A percentile compares a stretch with the other conserved stretches of the same genome.
Conservation (phyloP, 78 protist species). For the Guillardia theta region DNA sequence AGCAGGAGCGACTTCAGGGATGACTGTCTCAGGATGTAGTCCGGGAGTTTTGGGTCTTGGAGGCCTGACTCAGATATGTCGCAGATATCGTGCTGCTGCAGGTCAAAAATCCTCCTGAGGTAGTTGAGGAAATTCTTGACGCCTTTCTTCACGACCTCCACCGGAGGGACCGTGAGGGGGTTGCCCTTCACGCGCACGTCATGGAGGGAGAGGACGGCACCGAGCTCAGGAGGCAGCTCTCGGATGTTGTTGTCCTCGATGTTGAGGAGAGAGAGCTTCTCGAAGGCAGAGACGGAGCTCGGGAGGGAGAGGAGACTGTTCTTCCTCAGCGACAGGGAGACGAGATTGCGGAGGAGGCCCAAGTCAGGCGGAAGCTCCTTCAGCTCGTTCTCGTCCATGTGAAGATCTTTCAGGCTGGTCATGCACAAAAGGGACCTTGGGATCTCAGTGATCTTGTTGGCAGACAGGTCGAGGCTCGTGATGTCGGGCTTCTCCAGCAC, state of each 20-base stretch:
- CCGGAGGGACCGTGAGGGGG: background rate
- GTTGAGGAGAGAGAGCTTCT: background rate
- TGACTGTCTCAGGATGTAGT: background rate
- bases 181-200: background rate
- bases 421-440: background rate
- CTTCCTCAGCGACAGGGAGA: background rate
- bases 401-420: background rate
- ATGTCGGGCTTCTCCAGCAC: background rate
- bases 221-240: conserved; percentile 45
- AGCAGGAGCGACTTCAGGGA: background rate
- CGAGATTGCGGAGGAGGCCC: background rate
- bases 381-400: conserved; percentile 9
- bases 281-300: background rate
- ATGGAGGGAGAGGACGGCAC: background rate
- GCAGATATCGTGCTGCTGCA: background rate
- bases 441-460: background rate
- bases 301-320: background rate
- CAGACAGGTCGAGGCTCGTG: conserved; percentile 31
- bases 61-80: background rate
- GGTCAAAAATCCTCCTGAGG: background rate
- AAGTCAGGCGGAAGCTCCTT: background rate
- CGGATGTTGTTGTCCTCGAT: background rate
- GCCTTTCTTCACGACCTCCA: background rate
- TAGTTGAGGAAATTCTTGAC: background rate
- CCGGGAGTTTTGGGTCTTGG: background rate